A percentile compares a stretch with the other conserved stretches of the same genome.
These are phyloP conservation scores for Aureobasidium sp. DNA, from an alignment of 2,329 filamentous ascomycete genomes.

Conservation along the genomic window DNA sequence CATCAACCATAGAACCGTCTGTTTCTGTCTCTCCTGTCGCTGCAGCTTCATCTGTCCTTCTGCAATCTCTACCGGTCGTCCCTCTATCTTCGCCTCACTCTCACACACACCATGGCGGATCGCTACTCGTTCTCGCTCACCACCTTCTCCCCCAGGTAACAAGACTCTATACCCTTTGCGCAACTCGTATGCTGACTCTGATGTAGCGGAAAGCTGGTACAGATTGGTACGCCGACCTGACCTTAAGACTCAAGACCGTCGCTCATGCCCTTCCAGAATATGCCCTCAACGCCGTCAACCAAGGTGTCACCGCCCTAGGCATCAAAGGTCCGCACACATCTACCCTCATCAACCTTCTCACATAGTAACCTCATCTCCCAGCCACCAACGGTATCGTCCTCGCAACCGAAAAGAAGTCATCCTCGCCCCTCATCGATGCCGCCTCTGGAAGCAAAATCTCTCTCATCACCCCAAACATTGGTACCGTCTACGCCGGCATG, in stretches of 20 bases:
- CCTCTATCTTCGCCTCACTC: neutral
- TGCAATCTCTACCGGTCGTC: neutral
- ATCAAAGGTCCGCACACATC: constrained; percentile 70
- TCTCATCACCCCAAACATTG: constrained; percentile 96
- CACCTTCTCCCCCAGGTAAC: constrained; percentile 97
- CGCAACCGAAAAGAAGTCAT: constrained; percentile 98
- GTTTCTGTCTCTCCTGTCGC: neutral
- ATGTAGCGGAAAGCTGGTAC: constrained; percentile 89
- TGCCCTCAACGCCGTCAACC: constrained; percentile 97
- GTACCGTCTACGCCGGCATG: constrained; percentile 99
- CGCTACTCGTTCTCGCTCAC: constrained; percentile 99
- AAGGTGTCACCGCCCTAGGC: constrained; percentile 94
- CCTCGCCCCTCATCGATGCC: constrained; percentile 91
- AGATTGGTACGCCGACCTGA: constrained; percentile 63
- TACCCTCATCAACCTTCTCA: neutral
- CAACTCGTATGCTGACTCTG: constrained; percentile 36
- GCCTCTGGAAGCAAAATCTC: constrained; percentile 94
- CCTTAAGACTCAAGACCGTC: neutral
- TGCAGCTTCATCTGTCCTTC: neutral
- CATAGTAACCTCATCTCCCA: constrained; percentile 31
- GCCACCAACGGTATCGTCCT: constrained; percentile 98
- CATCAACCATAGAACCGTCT: neutral
- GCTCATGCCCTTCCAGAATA: constrained; percentile 60
- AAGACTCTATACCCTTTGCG: constrained; percentile 16
- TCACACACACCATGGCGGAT: constrained; percentile 67